phyloP scores from a whole-genome alignment of 352 stramenopile species.

The Globisporangium cystogenes region DNA sequence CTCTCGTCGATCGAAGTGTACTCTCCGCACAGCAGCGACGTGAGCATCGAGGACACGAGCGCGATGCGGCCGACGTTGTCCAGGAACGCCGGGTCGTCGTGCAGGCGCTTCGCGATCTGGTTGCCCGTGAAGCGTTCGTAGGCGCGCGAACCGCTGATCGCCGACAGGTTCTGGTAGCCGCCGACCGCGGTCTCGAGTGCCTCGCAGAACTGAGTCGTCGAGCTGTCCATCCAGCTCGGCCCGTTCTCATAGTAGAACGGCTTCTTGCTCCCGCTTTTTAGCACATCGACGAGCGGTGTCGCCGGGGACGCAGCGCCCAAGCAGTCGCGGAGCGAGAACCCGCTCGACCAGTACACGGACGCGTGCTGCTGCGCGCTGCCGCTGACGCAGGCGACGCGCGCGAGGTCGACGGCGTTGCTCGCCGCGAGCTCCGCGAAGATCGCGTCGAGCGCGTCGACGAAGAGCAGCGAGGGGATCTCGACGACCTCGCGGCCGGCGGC shows the following conservation, averaged over 20 bases:
- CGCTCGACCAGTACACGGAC: constrained; percentile 69
- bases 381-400: constrained; percentile 51
- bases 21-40: constrained; percentile 60
- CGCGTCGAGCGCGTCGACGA: constrained; percentile 73
- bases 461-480: constrained; percentile 68
- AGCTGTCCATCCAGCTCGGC: constrained; percentile 86
- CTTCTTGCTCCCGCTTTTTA: constrained; percentile 8
- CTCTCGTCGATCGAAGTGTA: constrained; percentile 72
- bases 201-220: constrained; percentile 49
- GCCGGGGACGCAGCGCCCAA: constrained; percentile 20
- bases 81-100: constrained; percentile 39
- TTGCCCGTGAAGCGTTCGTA: constrained; percentile 83
- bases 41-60: constrained; percentile 69
- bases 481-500: constrained; percentile 30
- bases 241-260: constrained; percentile 57
- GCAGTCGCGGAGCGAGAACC: constrained; percentile 30
- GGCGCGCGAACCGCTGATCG: constrained; percentile 71
- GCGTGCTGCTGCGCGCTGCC: constrained; percentile 83
- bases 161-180: constrained; percentile 45
- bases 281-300: constrained; percentile 11
- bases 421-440: constrained; percentile 40
- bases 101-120: constrained; percentile 60
- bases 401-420: constrained; percentile 23
- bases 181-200: constrained; percentile 53
- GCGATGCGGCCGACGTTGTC: constrained; percentile 39